These are phyloP conservation scores for Schwanniomyces sp. DNA, from an alignment of 805 yeast genomes.

Conservation along the genomic window DNA sequence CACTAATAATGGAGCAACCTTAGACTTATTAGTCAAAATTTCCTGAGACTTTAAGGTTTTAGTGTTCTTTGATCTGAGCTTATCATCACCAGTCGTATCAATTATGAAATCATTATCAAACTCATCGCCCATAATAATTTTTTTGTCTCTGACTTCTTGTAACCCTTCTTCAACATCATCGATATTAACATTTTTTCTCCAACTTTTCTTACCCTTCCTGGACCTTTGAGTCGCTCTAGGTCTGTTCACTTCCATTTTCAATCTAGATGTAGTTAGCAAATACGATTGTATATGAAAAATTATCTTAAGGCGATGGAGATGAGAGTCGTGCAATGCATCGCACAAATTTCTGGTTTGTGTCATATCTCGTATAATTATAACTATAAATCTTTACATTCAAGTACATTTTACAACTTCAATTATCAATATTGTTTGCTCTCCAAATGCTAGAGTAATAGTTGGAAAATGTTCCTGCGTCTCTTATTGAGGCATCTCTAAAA, in stretches of 20 bases:
- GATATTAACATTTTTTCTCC: slow-evolving; percentile 91
- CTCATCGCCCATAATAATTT: slow-evolving; percentile 52
- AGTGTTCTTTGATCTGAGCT: slow-evolving; percentile 44
- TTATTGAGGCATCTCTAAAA: too few species aligned
- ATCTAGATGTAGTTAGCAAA: neutral
- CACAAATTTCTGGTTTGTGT: neutral
- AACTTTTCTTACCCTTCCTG: slow-evolving; percentile 87
- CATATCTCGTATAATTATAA: neutral
- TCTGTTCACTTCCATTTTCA: slow-evolving; percentile 26
- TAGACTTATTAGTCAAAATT: slow-evolving; percentile 71
- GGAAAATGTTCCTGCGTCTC: too few species aligned
- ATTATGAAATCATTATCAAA: slow-evolving; percentile 62
- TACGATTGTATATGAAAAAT: neutral
- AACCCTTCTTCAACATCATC: slow-evolving; percentile 73
- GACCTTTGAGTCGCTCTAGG: slow-evolving; percentile 71
- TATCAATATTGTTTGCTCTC: too few species aligned
- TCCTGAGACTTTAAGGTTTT: slow-evolving; percentile 60
- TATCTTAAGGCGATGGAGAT: neutral
- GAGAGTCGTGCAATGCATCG: neutral
- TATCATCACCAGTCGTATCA: slow-evolving; percentile 38
- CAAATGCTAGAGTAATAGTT: too few species aligned
- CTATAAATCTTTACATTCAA: too few species aligned
- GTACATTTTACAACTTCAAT: too few species aligned
- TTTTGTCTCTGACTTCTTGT: slow-evolving; percentile 65
- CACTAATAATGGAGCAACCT: slow-evolving; percentile 61